Evolutionary conservation across 2,329 filamentous ascomycete species (phyloP).

Genomic region (Paecilomyces sp.): DNA sequence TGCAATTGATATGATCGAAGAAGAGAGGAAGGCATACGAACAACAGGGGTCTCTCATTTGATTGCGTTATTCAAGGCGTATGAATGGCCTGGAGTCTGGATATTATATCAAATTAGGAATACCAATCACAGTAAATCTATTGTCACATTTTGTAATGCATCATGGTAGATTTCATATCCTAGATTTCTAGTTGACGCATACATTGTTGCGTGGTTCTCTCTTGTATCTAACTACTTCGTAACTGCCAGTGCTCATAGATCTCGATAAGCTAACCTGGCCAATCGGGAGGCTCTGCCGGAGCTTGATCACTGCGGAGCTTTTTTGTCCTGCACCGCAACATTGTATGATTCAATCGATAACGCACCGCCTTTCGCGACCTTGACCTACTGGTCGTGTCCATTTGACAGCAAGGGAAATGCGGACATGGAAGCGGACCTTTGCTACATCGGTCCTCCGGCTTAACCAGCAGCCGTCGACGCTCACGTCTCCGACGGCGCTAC

Average conservation of each 20-base stretch:
- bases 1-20: conserved; percentile 46
- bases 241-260: not conserved
- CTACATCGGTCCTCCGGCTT: conserved; percentile 28
- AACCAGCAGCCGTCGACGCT: conserved; percentile 13
- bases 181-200: no score
- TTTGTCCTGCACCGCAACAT: not conserved
- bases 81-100: not conserved
- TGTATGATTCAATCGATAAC: not conserved
- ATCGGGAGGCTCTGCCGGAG: not conserved
- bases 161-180: not conserved
- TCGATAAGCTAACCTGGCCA: not conserved
- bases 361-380: not conserved
- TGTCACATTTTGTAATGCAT: not conserved
- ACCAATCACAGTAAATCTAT: not conserved
- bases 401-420: conserved; percentile 23
- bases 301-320: not conserved
- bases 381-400: not conserved
- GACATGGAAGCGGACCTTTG: conserved; percentile 33
- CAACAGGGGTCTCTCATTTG: conserved; percentile 12
- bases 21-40: conserved; percentile 38
- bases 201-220: no score
- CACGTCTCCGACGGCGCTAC: conserved; percentile 16
- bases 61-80: not conserved
- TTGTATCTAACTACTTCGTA: not conserved
- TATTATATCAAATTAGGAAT: not conserved